A percentile compares a stretch with the other conserved stretches of the same genome.
These are phyloP conservation scores for Steccherinum ochraceum DNA, from an alignment of 768 basidiomycete genomes.

Conservation along the genomic window DNA sequence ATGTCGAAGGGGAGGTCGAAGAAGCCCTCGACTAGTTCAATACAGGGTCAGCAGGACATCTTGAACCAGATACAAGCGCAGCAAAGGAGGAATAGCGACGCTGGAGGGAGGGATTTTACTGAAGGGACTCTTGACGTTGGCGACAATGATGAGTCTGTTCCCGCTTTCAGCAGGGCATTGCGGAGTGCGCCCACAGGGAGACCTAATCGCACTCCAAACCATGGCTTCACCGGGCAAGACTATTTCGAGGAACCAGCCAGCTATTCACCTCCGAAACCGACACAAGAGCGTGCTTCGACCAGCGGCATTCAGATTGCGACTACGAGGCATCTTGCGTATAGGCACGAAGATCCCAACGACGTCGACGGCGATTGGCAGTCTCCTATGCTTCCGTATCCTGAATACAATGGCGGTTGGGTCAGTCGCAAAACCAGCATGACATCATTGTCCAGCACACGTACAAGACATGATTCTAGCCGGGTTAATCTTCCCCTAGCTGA, in stretches of 20 bases:
- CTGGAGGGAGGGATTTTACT: neutral
- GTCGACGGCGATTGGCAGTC: neutral
- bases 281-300: neutral
- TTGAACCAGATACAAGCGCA: conserved; percentile 42
- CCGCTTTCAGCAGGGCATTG: neutral
- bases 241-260: neutral
- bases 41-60: conserved; percentile 36
- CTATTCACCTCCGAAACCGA: neutral
- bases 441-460: conserved; percentile 16
- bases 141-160: neutral
- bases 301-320: neutral
- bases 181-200: neutral
- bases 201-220: neutral
- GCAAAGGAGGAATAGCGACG: neutral
- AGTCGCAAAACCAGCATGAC: conserved; percentile 30
- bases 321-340: neutral
- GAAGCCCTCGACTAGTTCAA: conserved; percentile 15
- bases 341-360: neutral
- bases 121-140: neutral
- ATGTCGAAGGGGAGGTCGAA: conserved; percentile 23
- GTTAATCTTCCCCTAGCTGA: neutral
- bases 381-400: neutral
- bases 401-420: conserved; percentile 19
- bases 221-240: neutral
- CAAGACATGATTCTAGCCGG: conserved; percentile 9